Evolutionary conservation across 768 basidiomycete species (phyloP), one percentile per base, ranked within the genome.

Genomic region (Collybiopsis luxurians): DNA sequence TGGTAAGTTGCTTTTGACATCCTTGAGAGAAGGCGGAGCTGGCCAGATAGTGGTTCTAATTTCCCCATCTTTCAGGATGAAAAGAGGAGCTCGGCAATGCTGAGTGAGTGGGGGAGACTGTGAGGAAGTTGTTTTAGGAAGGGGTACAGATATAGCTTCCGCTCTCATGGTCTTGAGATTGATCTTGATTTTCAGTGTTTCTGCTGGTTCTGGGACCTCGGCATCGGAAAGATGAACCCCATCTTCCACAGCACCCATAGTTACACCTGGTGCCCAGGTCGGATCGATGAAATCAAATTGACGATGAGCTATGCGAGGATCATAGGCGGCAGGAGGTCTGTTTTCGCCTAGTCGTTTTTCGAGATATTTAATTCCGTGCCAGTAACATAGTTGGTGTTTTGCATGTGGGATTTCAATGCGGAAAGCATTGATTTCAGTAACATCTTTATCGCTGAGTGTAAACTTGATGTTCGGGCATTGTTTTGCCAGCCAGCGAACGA

Each of bases 331-430:
- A 13, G 31, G 31, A 34, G 31, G 31, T 34, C 31, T n/a, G n/a
- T n/a, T n/a, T n/a, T n/a, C n/a, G 1, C 69, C 48, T 0, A 74
- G 61, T 0, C 68, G 65, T 17, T 50, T 64, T 30, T 55, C 43
- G 19, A 55, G 12, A 24, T 38, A 17, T n/a, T 61, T 57, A 13
- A 74, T 50, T 15, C 61, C 63, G 56, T 75, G 74, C 74, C 74
- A 75, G 43, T 70, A 71, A 57, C 73, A 77, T 0, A 77, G 56
- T 53, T 73, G 73, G 34, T 73, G 71, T 51, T 76, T 76, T 10
- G 71, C 69, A 6, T 64, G 40, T 2, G 70, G 69, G 49, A 63
- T 70, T 6, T 59, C 50, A 0, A 49, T 54, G 0, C 48, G 51
- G 56, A 68, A 69, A 0, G 71, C 69, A 57, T 73, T 70, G 47